Conservation (phyloP, 805 yeast species). For the Cyberlindnera euphorbiae region DNA sequence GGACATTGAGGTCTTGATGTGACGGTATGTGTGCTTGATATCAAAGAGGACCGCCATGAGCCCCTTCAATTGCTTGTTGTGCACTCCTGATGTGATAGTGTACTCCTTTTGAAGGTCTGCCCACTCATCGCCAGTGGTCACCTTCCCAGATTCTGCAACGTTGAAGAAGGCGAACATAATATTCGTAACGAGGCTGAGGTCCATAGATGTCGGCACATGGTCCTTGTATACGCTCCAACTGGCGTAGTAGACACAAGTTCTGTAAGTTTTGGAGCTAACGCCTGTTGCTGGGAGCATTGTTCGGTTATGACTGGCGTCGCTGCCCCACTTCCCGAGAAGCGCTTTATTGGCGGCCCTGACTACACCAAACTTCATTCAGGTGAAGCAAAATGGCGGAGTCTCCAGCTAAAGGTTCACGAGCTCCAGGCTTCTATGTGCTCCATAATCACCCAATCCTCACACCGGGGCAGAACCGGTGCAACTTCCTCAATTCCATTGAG, state of each 20-base stretch:
- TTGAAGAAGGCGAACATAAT: constrained; percentile 74
- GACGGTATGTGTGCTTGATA: constrained; percentile 37
- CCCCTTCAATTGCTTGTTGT: constrained; percentile 33
- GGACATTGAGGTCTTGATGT: constrained; percentile 60
- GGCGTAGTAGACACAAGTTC: constrained; percentile 42
- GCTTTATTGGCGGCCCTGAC: too few relatives aligned
- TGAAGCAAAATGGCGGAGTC: too few relatives aligned
- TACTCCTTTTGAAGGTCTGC: constrained; percentile 48
- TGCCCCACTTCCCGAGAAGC: too few relatives aligned
- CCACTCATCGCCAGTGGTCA: constrained; percentile 48
- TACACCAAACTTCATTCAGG: too few relatives aligned
- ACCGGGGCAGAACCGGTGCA: too few relatives aligned
- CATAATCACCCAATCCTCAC: too few relatives aligned
- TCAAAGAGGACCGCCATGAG: constrained; percentile 42
- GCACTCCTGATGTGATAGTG: constrained; percentile 12
- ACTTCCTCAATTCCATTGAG: too few relatives aligned
- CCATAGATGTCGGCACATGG: constrained; percentile 60
- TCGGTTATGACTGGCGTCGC: background rate
- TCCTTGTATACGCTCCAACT: constrained; percentile 63
- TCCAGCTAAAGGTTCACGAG: too few relatives aligned
- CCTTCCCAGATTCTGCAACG: constrained; percentile 26
- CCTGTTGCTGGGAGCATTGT: background rate
- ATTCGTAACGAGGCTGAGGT: constrained; percentile 53
- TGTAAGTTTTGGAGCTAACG: background rate
- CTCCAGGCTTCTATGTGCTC: too few relatives aligned